Percentiles rank a stretch among this genome's conserved stretches.
Evolutionary conservation across 225 moss, liverwort and hornwort genomes (phyloP).

Genomic region (Polytrichum formosum): DNA sequence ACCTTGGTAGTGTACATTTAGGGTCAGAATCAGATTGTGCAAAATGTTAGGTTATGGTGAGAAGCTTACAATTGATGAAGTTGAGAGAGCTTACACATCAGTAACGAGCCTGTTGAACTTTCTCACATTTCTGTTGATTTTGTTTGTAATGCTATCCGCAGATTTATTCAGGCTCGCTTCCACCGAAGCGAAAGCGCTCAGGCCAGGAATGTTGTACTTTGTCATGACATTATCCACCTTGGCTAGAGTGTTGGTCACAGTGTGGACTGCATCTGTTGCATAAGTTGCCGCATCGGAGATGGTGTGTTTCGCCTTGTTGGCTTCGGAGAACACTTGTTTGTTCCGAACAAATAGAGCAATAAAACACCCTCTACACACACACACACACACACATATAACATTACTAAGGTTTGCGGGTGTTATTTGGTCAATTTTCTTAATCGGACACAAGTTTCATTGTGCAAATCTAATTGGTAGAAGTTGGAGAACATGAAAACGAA

Average conservation of each 20-base stretch:
- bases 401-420: too few relatives aligned
- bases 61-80: neutral
- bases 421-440: too few relatives aligned
- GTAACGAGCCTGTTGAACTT: constrained; percentile 38
- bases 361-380: constrained; percentile 43
- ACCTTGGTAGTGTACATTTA: too few relatives aligned
- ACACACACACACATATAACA: neutral
- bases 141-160: constrained; percentile 41
- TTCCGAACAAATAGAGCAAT: constrained; percentile 52
- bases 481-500: too few relatives aligned
- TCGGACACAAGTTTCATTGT: too few relatives aligned
- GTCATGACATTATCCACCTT: constrained; percentile 35
- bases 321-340: constrained; percentile 41
- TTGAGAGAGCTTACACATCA: constrained; percentile 35
- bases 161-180: constrained; percentile 36
- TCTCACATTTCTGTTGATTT: constrained; percentile 40
- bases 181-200: constrained; percentile 41
- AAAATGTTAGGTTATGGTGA: too few relatives aligned
- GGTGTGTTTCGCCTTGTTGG: constrained; percentile 47
- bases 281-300: constrained; percentile 43
- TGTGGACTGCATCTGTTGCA: constrained; percentile 51
- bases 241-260: constrained; percentile 40
- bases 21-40: too few relatives aligned
- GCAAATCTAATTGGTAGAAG: too few relatives aligned
- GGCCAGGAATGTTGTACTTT: constrained; percentile 43